Conservation (phyloP, 2,329 filamentous ascomycete species). For the Tolypocladium amazonense region DNA sequence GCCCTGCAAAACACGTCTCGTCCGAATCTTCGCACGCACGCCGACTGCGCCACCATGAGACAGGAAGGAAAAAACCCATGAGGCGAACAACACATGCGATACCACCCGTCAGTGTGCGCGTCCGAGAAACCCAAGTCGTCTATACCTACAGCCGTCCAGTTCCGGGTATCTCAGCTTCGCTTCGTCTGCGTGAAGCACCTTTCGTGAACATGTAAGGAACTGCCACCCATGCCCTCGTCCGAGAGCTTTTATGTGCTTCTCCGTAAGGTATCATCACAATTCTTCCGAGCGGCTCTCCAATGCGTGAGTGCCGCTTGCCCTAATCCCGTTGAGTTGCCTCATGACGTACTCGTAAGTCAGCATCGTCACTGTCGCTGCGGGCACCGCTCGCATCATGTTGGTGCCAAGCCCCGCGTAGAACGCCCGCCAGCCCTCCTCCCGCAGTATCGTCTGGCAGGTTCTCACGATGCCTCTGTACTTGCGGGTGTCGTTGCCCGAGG, state of each 20-base stretch:
- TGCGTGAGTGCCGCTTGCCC: conserved; percentile 21
- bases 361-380: conserved; percentile 94
- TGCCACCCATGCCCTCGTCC: background rate
- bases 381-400: conserved; percentile 92
- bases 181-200: background rate
- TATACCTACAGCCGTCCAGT: conserved; percentile 18
- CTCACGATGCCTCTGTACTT: conserved; percentile 71
- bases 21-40: background rate
- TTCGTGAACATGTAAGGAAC: background rate
- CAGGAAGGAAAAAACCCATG: conserved; percentile 4
- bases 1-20: background rate
- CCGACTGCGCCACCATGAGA: background rate
- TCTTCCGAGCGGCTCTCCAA: background rate
- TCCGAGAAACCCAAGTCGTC: conserved; percentile 17
- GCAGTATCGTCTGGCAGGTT: conserved; percentile 75
- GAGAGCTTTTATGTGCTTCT: background rate
- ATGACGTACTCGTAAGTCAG: conserved; percentile 82
- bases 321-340: conserved; percentile 36
- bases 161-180: conserved; percentile 23
- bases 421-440: conserved; percentile 88
- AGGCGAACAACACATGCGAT: conserved; percentile 7
- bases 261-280: background rate
- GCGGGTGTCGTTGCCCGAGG: conserved; percentile 18
- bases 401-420: conserved; percentile 97
- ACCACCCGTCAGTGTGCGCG: conserved; percentile 10